Evolutionary conservation across 139 green algal species (phyloP), one percentile per base, ranked within the genome.

Genomic region (Micractinium sp.): DNA sequence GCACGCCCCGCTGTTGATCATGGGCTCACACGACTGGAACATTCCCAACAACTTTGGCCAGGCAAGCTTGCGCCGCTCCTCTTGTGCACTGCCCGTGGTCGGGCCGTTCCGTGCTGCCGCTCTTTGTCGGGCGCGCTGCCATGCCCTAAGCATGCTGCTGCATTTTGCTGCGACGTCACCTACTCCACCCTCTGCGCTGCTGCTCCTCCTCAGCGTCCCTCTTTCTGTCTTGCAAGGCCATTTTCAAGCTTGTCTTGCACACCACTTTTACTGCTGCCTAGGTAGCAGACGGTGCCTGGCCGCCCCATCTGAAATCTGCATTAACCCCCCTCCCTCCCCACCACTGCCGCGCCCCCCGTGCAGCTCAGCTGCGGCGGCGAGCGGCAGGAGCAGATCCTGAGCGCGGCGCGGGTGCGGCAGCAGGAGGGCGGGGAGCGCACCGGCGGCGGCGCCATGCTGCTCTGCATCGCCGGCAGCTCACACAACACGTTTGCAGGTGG

Each of bases 21-120:
- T 96, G 5, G 94, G 93, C 71, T 93, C 85, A 66, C 91, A 96
- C 77, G 87, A 92, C 33, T 97, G 94, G 94, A 96, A 96, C 87
- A 90, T 91, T 13, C 93, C 94, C 5, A 93, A 95, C 82, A 38
- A 69, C 2, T 76, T 53, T 41, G 93, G 94, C 27, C 80, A 90
- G 82, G 82, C 78, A 25, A 3, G 63, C 18, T 25, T 71, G 63
- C 14, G 20, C 63, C 20, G 7, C 18, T 5, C 63, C 13, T 27
- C 9, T 71, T 25, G n/a, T n/a, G n/a, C n/a, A n/a, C n/a, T n/a
- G n/a, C n/a, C n/a, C n/a, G n/a, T n/a, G n/a, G n/a, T n/a, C n/a
- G n/a, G n/a, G n/a, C n/a, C n/a, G n/a, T n/a, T n/a, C n/a, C n/a
- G n/a, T n/a, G n/a, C 63, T 71, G 63, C 63, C 12, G 13, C 20